Percentiles rank a stretch among this genome's conserved stretches.
phyloP scores from a whole-genome alignment of 1,284 basidiomycete genomes.

The Cryptococcus deneoformans region DNA sequence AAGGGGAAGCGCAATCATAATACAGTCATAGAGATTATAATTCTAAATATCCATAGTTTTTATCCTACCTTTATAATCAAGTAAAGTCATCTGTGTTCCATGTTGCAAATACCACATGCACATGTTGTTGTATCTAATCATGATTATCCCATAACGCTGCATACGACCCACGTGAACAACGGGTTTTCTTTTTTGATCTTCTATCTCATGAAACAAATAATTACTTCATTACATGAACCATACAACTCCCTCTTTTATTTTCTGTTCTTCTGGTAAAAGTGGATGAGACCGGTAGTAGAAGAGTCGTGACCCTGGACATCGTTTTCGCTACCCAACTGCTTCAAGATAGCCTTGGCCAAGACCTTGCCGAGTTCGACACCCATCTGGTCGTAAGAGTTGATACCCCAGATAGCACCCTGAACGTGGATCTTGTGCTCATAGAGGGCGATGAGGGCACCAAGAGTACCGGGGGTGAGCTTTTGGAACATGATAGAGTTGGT shows the following conservation, averaged over 20 bases:
- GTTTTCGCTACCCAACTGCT: constrained; percentile 74
- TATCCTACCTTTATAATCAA: background rate
- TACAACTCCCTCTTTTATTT: constrained; percentile 23
- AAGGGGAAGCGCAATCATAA: background rate
- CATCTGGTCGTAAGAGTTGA: constrained; percentile 82
- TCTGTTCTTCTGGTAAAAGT: constrained; percentile 86
- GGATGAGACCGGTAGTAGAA: constrained; percentile 88
- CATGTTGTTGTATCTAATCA: background rate
- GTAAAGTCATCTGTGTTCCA: background rate
- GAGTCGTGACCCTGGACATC: constrained; percentile 89
- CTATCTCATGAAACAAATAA: too few species aligned
- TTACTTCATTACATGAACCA: too few species aligned
- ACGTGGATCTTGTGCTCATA: constrained; percentile 97
- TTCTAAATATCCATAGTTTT: background rate
- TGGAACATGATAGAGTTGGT: constrained; percentile 98
- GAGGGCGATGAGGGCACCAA: constrained; percentile 59
- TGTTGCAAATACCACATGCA: background rate
- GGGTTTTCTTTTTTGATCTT: too few species aligned
- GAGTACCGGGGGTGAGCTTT: constrained; percentile 80
- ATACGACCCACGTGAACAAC: too few species aligned
- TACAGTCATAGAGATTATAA: background rate
- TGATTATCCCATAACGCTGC: too few species aligned
- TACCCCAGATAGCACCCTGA: constrained; percentile 95
- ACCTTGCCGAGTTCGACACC: constrained; percentile 97
- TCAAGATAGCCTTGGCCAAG: constrained; percentile 90